phyloP scores from a whole-genome alignment of 2,329 filamentous ascomycete genomes.

The Plectosphaerella plurivora region DNA sequence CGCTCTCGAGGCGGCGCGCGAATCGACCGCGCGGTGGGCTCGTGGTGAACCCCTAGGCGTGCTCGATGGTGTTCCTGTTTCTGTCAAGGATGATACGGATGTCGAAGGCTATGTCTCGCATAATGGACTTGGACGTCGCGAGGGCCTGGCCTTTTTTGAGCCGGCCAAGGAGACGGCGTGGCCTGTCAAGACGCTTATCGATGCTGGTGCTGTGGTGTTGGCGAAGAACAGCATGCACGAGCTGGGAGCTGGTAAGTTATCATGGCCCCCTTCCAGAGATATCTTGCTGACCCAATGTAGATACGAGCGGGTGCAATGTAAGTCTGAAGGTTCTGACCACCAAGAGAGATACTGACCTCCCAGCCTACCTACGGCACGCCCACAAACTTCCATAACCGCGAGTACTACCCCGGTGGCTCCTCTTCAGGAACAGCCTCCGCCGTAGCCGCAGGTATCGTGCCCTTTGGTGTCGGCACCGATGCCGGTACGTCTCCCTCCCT shows the following conservation, averaged over 20 bases:
- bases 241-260: conserved; percentile 59
- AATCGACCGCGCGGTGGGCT: conserved; percentile 69
- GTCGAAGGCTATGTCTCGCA: conserved; percentile 66
- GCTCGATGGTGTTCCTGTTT: conserved; percentile 78
- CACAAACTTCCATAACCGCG: conserved; percentile 69
- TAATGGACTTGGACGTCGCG: conserved; percentile 58
- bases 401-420: conserved; percentile 77
- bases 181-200: conserved; percentile 67
- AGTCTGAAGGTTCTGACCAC: conserved; percentile 11
- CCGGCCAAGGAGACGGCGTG: conserved; percentile 56
- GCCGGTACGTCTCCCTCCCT: conserved; percentile 36
- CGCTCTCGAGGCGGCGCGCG: conserved; percentile 63
- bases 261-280: no score
- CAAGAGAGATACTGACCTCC: conserved; percentile 29
- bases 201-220: conserved; percentile 69
- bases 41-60: conserved; percentile 60
- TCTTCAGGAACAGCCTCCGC: conserved; percentile 73
- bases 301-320: conserved; percentile 79
- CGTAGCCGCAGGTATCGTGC: conserved; percentile 65
- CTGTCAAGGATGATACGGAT: conserved; percentile 77
- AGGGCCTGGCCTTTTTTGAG: conserved; percentile 45
- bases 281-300: conserved; percentile 30
- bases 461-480: conserved; percentile 72
- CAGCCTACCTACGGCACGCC: conserved; percentile 66
- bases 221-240: conserved; percentile 81